phyloP scores from a whole-genome alignment of 352 stramenopile species.

The Poterioochromonas sp. region DNA sequence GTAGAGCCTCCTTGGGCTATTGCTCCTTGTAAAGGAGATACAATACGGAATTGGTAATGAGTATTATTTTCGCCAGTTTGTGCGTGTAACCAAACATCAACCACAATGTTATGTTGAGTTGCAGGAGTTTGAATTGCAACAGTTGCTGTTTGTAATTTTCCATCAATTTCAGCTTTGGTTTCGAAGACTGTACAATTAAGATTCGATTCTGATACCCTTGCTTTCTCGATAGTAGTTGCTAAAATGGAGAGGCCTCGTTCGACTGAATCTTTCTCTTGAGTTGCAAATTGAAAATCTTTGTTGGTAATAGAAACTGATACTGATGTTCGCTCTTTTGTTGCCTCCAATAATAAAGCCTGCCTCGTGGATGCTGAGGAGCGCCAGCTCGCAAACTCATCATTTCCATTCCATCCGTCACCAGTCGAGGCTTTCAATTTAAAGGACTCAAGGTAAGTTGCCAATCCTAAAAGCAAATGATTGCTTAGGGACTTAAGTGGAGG shows the following conservation, averaged over 20 bases:
- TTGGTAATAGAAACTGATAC: background rate
- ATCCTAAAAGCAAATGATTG: background rate
- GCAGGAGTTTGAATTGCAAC: background rate
- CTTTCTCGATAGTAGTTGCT: background rate
- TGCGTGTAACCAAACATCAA: slow-evolving; percentile 22
- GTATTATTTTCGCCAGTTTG: background rate
- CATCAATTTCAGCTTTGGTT: background rate
- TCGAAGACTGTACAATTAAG: background rate
- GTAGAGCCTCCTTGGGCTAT: background rate
- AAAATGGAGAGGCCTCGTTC: background rate
- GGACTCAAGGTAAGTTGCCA: background rate
- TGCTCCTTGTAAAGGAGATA: background rate
- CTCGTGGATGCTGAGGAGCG: background rate
- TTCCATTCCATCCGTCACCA: background rate
- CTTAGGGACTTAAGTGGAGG: background rate
- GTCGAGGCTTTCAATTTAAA: background rate
- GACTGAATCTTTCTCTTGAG: background rate
- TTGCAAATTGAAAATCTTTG: background rate
- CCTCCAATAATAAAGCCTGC: background rate
- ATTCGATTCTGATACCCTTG: background rate
- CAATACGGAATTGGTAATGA: background rate
- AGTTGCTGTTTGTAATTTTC: background rate
- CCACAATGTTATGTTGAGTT: background rate
- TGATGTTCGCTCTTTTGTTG: background rate
- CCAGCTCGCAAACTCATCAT: background rate